phyloP scores from a whole-genome alignment of 768 basidiomycete genomes.

The Crucibulum laeve region DNA sequence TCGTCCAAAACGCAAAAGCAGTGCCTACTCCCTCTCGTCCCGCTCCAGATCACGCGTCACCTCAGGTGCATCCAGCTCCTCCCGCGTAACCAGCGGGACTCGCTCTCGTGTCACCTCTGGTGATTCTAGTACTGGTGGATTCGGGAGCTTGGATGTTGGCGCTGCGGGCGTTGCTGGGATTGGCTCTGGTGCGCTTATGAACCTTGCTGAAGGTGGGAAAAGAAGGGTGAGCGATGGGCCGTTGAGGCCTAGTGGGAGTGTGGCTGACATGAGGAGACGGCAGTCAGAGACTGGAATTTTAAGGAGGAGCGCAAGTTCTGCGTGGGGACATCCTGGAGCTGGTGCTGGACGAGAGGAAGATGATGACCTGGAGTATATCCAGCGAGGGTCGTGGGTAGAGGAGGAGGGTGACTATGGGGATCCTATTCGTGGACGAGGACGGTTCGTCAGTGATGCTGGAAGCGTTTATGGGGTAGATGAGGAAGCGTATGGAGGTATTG shows the following conservation, averaged over 20 bases:
- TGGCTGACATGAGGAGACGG: too few relatives aligned
- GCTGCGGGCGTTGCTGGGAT: neutral
- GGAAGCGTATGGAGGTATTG: neutral
- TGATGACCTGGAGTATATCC: neutral
- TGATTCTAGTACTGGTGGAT: too few relatives aligned
- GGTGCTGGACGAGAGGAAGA: neutral
- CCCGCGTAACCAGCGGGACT: neutral
- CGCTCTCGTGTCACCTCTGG: neutral
- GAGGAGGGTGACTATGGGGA: conserved; percentile 1
- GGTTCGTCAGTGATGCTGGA: neutral
- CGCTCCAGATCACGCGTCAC: too few relatives aligned
- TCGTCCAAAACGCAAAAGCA: conserved; percentile 8
- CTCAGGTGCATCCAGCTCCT: too few relatives aligned
- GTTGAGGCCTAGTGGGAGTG: too few relatives aligned
- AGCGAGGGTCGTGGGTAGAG: neutral
- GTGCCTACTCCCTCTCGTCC: neutral
- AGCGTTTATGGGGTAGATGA: neutral
- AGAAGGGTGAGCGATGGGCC: conserved; percentile 10
- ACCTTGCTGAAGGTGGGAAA: too few relatives aligned
- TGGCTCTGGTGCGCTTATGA: too few relatives aligned
- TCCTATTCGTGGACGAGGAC: neutral
- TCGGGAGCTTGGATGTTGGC: neutral
- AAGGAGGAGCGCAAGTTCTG: too few relatives aligned
- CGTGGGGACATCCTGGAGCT: too few relatives aligned
- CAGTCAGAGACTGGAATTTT: too few relatives aligned